These are phyloP conservation scores for Monilinia polystroma DNA, from an alignment of 2,329 filamentous ascomycete genomes.

Conservation along the genomic window DNA sequence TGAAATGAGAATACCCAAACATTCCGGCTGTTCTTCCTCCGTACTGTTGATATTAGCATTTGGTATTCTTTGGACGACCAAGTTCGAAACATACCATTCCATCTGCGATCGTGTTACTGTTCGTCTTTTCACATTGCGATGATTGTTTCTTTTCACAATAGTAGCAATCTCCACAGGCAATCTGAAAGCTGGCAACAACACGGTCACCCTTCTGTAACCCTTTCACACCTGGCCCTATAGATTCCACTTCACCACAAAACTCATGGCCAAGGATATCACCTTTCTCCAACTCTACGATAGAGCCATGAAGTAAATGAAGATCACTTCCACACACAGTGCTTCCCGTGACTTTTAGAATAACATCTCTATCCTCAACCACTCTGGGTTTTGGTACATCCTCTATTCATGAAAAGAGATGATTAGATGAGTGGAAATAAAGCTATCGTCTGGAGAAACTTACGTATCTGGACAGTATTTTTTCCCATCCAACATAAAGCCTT, in stretches of 20 bases:
- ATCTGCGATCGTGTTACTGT: constrained; percentile 67
- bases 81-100: constrained; percentile 51
- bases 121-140: constrained; percentile 78
- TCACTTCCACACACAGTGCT: constrained; percentile 42
- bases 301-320: constrained; percentile 42
- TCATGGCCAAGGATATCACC: constrained; percentile 56
- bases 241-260: constrained; percentile 51
- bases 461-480: constrained; percentile 73
- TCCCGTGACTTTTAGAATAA: constrained; percentile 73
- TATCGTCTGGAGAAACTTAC: constrained; percentile 41
- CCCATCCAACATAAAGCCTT: constrained; percentile 80
- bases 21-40: constrained; percentile 73
- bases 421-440: constrained; percentile 15
- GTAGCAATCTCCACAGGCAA: constrained; percentile 70
- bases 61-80: not conserved
- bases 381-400: constrained; percentile 68
- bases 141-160: constrained; percentile 78
- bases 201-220: constrained; percentile 60
- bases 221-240: constrained; percentile 51
- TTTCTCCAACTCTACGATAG: constrained; percentile 49
- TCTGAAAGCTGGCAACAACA: constrained; percentile 85
- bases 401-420: constrained; percentile 30
- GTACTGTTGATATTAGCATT: constrained; percentile 47
- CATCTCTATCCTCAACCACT: constrained; percentile 70
- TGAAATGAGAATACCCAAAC: constrained; percentile 75